Evolutionary conservation across 2,329 filamentous ascomycete species (phyloP), one percentile per base, ranked within the genome.

Genomic region (Xylariaceae sp.): DNA sequence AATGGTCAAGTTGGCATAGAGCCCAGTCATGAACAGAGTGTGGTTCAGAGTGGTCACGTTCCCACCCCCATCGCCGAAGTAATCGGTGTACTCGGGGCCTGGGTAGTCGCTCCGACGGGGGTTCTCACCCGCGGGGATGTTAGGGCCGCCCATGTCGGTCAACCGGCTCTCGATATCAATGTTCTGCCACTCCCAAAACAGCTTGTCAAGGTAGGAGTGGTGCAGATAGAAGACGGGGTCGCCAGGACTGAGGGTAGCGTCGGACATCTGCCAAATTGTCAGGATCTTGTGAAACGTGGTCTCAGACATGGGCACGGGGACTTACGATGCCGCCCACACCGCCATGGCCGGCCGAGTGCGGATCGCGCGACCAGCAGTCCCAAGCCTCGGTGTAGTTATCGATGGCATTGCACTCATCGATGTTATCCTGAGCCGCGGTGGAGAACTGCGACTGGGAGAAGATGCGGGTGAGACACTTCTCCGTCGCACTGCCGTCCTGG

Each of bases 181-280:
- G 16, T 42, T 32, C 36, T 58, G 52, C 52, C 53, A 56, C n/a
- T 45, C 31, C 49, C 50, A 54, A 49, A 50, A 57, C 7, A 54
- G 32, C 7, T 46, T 46, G 24, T 57, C 54, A 4, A 57, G 26
- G 27, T 45, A 54, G 5, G 44, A 42, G 31, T 57, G 53, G 28
- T 56, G 53, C 3, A 55, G 39, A 26, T 48, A 57, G 35, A 56
- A 56, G 7, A 55, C 15, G 1, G 53, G 53, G 32, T 55, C 53
- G 68, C 70, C 14, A 1, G 50, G 46, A 15, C 32, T 36, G 17
- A 33, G 35, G 13, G 35, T 44, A 13, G 38, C 31, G 12, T 48
- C 42, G 12, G 29, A 19, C 36, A 49, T 43, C 34, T 42, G 30
- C 12, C 19, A 13, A 10, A 11, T 5, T 16, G 16, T 13, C 14